A percentile compares a stretch with the other conserved stretches of the same genome.
phyloP scores from a whole-genome alignment of 768 basidiomycete genomes.

The Russula vinacea region DNA sequence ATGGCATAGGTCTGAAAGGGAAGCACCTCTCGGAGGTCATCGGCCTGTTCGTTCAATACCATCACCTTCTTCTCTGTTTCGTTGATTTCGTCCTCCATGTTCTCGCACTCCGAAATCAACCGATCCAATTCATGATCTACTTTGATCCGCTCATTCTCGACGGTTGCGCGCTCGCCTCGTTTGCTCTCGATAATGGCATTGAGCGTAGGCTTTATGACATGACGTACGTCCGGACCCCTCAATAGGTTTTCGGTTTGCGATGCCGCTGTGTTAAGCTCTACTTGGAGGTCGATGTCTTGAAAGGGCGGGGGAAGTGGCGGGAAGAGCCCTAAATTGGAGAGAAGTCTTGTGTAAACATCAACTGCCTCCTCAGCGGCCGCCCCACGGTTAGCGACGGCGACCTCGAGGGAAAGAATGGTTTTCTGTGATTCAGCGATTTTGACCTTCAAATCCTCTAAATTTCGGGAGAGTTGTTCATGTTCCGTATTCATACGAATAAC shows the following conservation, averaged over 20 bases:
- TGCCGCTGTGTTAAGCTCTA: constrained; percentile 78
- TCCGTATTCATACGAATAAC: constrained; percentile 89
- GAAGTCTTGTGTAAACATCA: constrained; percentile 70
- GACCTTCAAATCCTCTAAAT: constrained; percentile 70
- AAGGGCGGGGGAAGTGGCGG: constrained; percentile 70
- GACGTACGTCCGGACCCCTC: constrained; percentile 65
- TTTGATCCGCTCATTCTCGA: constrained; percentile 76
- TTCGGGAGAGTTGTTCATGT: constrained; percentile 70
- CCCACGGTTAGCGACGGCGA: constrained; percentile 74
- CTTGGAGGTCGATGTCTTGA: constrained; percentile 67
- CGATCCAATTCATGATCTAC: constrained; percentile 83
- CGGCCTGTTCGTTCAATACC: constrained; percentile 69
- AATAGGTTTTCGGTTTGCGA: constrained; percentile 68
- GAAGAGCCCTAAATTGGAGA: constrained; percentile 72
- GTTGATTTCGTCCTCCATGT: constrained; percentile 70
- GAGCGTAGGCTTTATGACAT: constrained; percentile 73
- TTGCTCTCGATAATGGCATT: constrained; percentile 68
- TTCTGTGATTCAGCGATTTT: constrained; percentile 75
- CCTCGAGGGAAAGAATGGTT: constrained; percentile 74
- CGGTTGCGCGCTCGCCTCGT: constrained; percentile 59
- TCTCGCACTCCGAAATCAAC: constrained; percentile 72
- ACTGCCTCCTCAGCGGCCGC: constrained; percentile 80
- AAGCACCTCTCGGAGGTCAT: constrained; percentile 72
- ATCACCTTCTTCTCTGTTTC: constrained; percentile 72
- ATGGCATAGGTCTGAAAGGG: neutral